Percentiles rank a stretch among this genome's conserved stretches.
phyloP scores from a whole-genome alignment of 306 rosid genomes.

The Quercus variabilis region DNA sequence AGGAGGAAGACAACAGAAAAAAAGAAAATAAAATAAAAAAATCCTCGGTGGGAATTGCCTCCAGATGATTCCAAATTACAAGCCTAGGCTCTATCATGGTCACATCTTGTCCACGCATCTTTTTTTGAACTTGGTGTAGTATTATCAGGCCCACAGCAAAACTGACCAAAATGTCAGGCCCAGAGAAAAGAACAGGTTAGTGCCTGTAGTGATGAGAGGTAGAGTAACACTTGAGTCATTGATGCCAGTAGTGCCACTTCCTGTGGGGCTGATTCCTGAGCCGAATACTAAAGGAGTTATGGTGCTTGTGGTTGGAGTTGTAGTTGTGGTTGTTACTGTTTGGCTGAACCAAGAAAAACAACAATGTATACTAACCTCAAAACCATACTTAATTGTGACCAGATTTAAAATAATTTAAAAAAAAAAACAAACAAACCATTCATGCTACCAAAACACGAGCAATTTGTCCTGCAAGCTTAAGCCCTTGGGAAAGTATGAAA shows the following conservation, averaged over 20 bases:
- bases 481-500: no score
- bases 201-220: slow-evolving; percentile 24
- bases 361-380: not conserved
- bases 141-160: slow-evolving; percentile 30
- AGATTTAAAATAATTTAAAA: no score
- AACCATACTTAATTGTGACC: not conserved
- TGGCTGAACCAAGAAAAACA: slow-evolving; percentile 44
- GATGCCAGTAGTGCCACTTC: slow-evolving; percentile 16
- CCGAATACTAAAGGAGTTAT: slow-evolving; percentile 20
- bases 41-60: slow-evolving; percentile 37
- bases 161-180: slow-evolving; percentile 32
- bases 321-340: slow-evolving; percentile 43
- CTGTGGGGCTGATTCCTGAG: slow-evolving; percentile 39
- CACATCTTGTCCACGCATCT: slow-evolving; percentile 45
- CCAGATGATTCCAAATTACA: slow-evolving; percentile 51
- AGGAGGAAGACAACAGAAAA: not conserved
- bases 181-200: slow-evolving; percentile 14
- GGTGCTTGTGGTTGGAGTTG: slow-evolving; percentile 23
- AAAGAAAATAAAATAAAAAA: not conserved
- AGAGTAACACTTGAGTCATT: slow-evolving; percentile 22
- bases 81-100: slow-evolving; percentile 16
- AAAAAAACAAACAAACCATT: not conserved
- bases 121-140: not conserved
- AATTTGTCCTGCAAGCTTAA: no score
- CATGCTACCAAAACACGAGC: not conserved